phyloP scores from a whole-genome alignment of 192 early-diverging fungal genomes.

The Chytriomyces hyalinus region DNA sequence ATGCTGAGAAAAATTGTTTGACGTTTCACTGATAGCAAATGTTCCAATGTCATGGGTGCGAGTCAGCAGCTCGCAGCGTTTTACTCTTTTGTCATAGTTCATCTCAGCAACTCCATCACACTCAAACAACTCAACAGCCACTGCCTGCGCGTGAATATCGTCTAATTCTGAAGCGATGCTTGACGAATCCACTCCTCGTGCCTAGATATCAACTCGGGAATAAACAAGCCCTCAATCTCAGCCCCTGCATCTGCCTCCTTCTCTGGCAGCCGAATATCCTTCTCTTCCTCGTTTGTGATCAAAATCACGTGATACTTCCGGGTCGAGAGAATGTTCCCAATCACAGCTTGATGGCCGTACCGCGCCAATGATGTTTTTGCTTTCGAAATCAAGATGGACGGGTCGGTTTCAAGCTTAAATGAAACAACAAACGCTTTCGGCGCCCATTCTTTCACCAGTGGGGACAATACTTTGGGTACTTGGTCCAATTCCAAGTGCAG shows the following conservation, averaged over 20 bases:
- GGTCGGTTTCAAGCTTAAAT: conserved; percentile 98
- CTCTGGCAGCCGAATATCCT: conserved; percentile 51
- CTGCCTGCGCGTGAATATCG: too few species aligned
- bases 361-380: conserved; percentile 74
- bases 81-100: too few species aligned
- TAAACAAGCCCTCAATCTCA: conserved; percentile 77
- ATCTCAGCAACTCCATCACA: too few species aligned
- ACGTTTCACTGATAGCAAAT: too few species aligned
- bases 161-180: too few species aligned
- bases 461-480: conserved; percentile 95
- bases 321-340: conserved; percentile 90
- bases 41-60: too few species aligned
- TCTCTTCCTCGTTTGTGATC: conserved; percentile 49
- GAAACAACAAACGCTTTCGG: conserved; percentile 90
- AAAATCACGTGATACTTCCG: conserved; percentile 82
- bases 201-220: conserved; percentile 68
- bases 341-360: conserved; percentile 97
- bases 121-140: too few species aligned
- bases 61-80: too few species aligned
- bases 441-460: conserved; percentile 93
- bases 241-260: conserved; percentile 55
- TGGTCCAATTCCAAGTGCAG: conserved; percentile 89
- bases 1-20: too few species aligned
- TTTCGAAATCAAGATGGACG: conserved; percentile 78
- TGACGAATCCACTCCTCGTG: conserved; percentile 71